These are phyloP conservation scores for Rhodotorula sp. DNA, from an alignment of 1,284 basidiomycete genomes.

Conservation along the genomic window DNA sequence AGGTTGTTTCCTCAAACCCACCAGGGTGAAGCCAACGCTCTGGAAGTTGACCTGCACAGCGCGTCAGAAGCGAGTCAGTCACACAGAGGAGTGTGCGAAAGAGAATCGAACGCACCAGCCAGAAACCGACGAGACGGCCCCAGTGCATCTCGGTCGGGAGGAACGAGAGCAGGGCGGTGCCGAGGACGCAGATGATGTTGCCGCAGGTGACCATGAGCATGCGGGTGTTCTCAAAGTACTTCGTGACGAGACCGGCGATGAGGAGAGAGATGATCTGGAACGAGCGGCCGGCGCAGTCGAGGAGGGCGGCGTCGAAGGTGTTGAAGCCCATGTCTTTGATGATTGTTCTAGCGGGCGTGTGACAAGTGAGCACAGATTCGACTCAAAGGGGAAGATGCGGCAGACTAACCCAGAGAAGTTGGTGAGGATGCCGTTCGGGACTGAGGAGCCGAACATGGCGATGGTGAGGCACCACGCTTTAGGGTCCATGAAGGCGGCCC, in stretches of 20 bases:
- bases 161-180: conserved; percentile 49
- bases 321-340: conserved; percentile 28
- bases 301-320: conserved; percentile 47
- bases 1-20: no score
- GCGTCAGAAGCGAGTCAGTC: neutral
- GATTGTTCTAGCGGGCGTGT: conserved; percentile 18
- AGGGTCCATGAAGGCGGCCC: conserved; percentile 47
- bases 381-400: conserved; percentile 2
- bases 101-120: conserved; percentile 21
- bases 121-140: conserved; percentile 49
- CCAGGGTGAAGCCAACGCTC: conserved; percentile 49
- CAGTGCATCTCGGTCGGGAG: conserved; percentile 46
- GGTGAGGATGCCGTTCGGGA: conserved; percentile 50
- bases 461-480: conserved; percentile 47
- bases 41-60: conserved; percentile 41
- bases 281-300: conserved; percentile 47
- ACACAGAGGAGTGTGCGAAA: neutral
- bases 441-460: conserved; percentile 44
- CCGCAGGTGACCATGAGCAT: conserved; percentile 49
- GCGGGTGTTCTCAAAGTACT: conserved; percentile 49
- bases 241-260: conserved; percentile 49
- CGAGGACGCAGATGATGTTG: conserved; percentile 45
- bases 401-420: conserved; percentile 51
- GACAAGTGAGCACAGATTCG: no score
- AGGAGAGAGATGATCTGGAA: conserved; percentile 43